phyloP scores from a whole-genome alignment of 495 filamentous ascomycete genomes.

The Stereocaulon alpinum region DNA sequence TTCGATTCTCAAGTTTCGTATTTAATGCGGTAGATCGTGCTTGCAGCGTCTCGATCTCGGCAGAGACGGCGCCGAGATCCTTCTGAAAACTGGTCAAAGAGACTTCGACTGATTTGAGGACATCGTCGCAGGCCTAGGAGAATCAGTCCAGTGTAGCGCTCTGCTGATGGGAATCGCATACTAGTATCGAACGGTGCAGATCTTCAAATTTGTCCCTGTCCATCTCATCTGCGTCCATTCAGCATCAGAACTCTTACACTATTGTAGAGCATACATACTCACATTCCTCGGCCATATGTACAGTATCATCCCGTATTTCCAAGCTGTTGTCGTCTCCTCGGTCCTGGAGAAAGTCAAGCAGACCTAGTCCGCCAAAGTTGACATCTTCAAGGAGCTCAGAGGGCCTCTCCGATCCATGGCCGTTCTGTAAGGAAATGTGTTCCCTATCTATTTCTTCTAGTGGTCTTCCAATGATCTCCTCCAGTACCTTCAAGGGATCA shows the following conservation, averaged over 20 bases:
- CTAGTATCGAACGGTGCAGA: conserved; percentile 72
- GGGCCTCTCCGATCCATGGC: conserved; percentile 28
- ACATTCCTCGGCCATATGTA: conserved; percentile 73
- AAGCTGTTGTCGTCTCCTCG: conserved; percentile 28
- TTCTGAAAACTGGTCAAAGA: conserved; percentile 88
- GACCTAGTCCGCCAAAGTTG: conserved; percentile 64
- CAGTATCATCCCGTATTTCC: conserved; percentile 40
- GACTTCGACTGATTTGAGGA: conserved; percentile 82
- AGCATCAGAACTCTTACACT: not conserved
- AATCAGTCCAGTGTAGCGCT: not conserved
- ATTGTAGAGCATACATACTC: conserved; percentile 24
- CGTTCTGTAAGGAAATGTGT: conserved; percentile 10
- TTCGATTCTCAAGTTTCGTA: conserved; percentile 78
- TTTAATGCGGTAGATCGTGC: conserved; percentile 74
- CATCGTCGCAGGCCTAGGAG: conserved; percentile 70
- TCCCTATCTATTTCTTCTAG: conserved; percentile 29
- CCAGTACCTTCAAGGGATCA: conserved; percentile 66
- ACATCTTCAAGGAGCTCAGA: conserved; percentile 49
- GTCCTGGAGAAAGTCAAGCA: conserved; percentile 54
- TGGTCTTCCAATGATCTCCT: conserved; percentile 53
- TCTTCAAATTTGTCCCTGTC: conserved; percentile 87
- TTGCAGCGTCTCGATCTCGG: conserved; percentile 90
- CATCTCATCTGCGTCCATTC: conserved; percentile 50
- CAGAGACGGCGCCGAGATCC: conserved; percentile 81
- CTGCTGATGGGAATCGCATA: conserved; percentile 15